Conservation (phyloP, 1,284 basidiomycete genomes). For the Microbotryum silenes-acaulis region DNA sequence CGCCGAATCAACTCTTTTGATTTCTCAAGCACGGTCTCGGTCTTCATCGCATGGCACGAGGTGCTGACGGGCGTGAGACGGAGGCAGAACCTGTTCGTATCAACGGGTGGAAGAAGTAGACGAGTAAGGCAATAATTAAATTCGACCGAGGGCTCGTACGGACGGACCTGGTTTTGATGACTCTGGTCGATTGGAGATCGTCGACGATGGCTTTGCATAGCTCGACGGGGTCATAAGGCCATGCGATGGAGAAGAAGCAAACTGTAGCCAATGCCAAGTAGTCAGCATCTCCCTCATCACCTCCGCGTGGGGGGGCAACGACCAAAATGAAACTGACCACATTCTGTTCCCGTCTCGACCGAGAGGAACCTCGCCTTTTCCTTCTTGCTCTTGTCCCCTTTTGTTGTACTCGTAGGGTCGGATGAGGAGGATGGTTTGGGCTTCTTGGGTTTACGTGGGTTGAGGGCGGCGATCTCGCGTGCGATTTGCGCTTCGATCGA, state of each 20-base stretch:
- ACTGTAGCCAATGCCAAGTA: not conserved
- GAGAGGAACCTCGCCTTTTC: constrained; percentile 20
- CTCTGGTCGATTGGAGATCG: constrained; percentile 18
- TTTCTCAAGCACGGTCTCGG: not conserved
- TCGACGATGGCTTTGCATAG: constrained; percentile 21
- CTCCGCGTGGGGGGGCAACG: too few relatives aligned
- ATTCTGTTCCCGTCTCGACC: constrained; percentile 27
- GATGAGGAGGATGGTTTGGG: not conserved
- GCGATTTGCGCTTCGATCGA: constrained; percentile 24
- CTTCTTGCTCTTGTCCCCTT: constrained; percentile 12
- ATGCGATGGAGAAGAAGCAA: constrained; percentile 23
- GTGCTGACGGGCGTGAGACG: not conserved
- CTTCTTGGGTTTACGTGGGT: constrained; percentile 3
- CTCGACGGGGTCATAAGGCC: constrained; percentile 31
- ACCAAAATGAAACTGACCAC: constrained; percentile 9
- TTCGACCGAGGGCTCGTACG: not conserved
- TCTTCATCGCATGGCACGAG: not conserved
- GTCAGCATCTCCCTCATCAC: not conserved
- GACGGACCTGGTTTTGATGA: constrained; percentile 19
- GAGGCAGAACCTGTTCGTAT: not conserved
- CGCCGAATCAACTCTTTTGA: not conserved
- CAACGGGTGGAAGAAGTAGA: not conserved
- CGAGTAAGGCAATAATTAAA: not conserved
- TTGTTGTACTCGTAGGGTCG: not conserved
- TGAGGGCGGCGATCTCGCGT: constrained; percentile 17